Evolutionary conservation across 164 flowering plant genomes (phyloP).

Genomic region (Liriodendron chinense): DNA sequence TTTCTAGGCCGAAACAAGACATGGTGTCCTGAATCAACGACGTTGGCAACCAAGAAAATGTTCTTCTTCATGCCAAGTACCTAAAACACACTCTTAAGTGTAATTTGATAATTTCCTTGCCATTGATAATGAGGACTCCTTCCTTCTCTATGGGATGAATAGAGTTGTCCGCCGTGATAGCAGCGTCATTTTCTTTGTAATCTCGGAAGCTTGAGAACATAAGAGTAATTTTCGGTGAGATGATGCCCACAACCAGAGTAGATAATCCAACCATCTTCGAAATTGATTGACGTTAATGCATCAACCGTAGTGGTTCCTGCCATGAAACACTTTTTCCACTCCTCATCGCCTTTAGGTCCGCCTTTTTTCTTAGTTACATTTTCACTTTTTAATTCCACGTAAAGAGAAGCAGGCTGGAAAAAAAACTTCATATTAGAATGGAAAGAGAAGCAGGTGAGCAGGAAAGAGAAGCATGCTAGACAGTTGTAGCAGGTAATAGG

Average conservation of each 20-base stretch:
- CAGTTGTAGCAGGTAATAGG: too few relatives aligned
- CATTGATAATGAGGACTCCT: not conserved
- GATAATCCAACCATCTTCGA: constrained; percentile 1
- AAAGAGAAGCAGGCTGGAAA: too few relatives aligned
- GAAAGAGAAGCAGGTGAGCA: too few relatives aligned
- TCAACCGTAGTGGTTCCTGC: not conserved
- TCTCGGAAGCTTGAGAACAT: not conserved
- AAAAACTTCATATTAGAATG: too few relatives aligned
- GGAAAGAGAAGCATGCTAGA: too few relatives aligned
- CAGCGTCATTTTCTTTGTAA: not conserved
- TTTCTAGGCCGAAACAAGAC: constrained; percentile 9
- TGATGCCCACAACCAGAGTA: not conserved
- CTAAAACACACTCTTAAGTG: constrained; percentile 10
- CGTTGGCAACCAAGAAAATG: constrained; percentile 5
- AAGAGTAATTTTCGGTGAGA: not conserved
- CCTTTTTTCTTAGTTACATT: not conserved
- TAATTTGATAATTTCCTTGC: not conserved
- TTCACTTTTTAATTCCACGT: not conserved
- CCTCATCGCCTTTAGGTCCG: not conserved
- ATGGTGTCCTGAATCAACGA: constrained; percentile 1
- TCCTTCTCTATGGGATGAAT: not conserved
- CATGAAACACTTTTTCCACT: not conserved
- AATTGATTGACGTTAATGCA: not conserved
- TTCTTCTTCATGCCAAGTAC: constrained; percentile 10
- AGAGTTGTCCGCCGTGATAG: not conserved